phyloP scores from a whole-genome alignment of 352 stramenopile species.

The Blastocystis sp. region DNA sequence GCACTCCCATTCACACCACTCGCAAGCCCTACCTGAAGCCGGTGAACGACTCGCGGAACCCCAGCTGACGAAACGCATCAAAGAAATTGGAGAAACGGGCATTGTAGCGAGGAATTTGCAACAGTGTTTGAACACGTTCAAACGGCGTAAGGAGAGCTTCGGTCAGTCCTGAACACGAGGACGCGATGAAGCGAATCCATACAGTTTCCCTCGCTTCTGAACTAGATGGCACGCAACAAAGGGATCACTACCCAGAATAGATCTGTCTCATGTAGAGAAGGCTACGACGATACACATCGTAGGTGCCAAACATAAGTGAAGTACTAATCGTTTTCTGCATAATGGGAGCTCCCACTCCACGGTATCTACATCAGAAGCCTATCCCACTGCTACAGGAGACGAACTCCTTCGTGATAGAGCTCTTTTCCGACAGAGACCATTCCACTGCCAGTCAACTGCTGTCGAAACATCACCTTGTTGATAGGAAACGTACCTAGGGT shows the following conservation, averaged over 20 bases:
- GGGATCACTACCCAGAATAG: neutral
- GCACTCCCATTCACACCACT: neutral
- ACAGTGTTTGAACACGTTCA: slow-evolving; percentile 76
- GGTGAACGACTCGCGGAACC: slow-evolving; percentile 75
- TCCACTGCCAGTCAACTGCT: slow-evolving; percentile 71
- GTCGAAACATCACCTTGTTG: slow-evolving; percentile 83
- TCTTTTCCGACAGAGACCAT: neutral
- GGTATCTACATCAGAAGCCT: slow-evolving; percentile 71
- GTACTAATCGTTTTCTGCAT: slow-evolving; percentile 78
- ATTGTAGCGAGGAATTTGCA: slow-evolving; percentile 81
- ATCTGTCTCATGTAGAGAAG: slow-evolving; percentile 62
- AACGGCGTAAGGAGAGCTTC: slow-evolving; percentile 78
- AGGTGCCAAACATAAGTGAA: slow-evolving; percentile 81
- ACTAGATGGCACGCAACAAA: neutral
- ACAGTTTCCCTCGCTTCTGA: neutral
- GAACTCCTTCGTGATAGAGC: slow-evolving; percentile 39
- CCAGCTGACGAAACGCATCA: slow-evolving; percentile 74
- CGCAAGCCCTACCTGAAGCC: slow-evolving; percentile 68
- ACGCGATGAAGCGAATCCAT: slow-evolving; percentile 34
- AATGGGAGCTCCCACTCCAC: slow-evolving; percentile 76
- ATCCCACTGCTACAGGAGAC: slow-evolving; percentile 68
- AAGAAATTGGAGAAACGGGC: slow-evolving; percentile 73
- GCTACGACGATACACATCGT: slow-evolving; percentile 76
- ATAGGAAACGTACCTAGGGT: slow-evolving; percentile 75
- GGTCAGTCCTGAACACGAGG: slow-evolving; percentile 70